Evolutionary conservation across 1,139 yeast genomes (phyloP).

Genomic region (Yamadazyma taylorii): DNA sequence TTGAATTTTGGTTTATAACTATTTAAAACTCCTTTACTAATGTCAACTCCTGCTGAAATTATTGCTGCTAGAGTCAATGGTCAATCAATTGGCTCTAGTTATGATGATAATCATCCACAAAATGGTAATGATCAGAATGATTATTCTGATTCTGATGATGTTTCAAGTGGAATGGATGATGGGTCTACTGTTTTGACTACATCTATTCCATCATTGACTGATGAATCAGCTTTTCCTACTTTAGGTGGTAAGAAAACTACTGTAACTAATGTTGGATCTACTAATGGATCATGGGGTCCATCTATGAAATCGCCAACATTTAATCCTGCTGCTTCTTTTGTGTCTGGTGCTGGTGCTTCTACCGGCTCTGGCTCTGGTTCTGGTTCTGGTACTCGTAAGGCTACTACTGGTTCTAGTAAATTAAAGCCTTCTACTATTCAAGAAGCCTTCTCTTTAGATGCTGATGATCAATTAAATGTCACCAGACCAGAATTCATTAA

Average conservation of each 20-base stretch:
- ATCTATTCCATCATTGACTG: constrained; percentile 38
- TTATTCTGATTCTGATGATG: constrained; percentile 12
- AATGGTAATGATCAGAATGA: constrained; percentile 7
- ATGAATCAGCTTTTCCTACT: constrained; percentile 70
- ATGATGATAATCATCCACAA: constrained; percentile 9
- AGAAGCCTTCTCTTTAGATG: constrained; percentile 71
- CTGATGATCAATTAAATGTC: constrained; percentile 63
- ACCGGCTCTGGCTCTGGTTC: too few species aligned
- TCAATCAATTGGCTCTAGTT: constrained; percentile 14
- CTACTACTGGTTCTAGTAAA: constrained; percentile 10
- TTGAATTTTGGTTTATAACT: constrained; percentile 1
- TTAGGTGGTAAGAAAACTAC: constrained; percentile 46
- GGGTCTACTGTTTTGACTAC: constrained; percentile 18
- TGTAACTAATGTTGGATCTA: constrained; percentile 9
- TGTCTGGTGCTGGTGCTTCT: too few species aligned
- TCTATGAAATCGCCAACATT: constrained; percentile 31
- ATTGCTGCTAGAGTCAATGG: constrained; percentile 54
- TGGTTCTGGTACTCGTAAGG: constrained; percentile 18
- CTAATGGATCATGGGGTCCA: constrained; percentile 30
- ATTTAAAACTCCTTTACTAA: constrained; percentile 11
- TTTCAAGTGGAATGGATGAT: constrained; percentile 11
- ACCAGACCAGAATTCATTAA: constrained; percentile 65
- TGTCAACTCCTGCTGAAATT: constrained; percentile 64
- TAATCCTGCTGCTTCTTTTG: constrained; percentile 24
- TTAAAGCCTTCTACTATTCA: constrained; percentile 50